Evolutionary conservation across 371 early-diverging fungal genomes (phyloP).

Genomic region (Mucor indicus): DNA sequence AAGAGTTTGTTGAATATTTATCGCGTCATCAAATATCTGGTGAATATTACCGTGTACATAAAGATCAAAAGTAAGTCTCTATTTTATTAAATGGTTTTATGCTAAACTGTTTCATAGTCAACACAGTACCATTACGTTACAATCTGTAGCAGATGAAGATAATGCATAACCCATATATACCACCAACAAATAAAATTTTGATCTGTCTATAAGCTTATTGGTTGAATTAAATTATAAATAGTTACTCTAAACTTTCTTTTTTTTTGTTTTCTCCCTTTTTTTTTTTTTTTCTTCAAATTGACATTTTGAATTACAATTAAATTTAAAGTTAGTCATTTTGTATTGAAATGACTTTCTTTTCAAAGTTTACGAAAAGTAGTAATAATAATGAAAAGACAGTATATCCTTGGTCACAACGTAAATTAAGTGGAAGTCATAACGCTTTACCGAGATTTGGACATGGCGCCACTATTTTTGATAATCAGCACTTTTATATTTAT

Average conservation of each 20-base stretch:
- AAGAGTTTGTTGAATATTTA: slow-evolving; percentile 90
- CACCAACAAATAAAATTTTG: no score
- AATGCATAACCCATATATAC: no score
- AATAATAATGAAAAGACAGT: slow-evolving; percentile 14
- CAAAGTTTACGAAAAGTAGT: slow-evolving; percentile 24
- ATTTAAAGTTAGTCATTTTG: no score
- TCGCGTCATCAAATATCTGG: slow-evolving; percentile 79
- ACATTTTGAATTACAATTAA: no score
- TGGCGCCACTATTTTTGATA: slow-evolving; percentile 40
- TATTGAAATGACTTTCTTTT: slow-evolving; percentile 18
- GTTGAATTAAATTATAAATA: no score
- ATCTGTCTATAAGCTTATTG: no score
- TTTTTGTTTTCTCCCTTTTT: neutral
- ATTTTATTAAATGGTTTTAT: neutral
- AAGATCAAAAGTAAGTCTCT: slow-evolving; percentile 59
- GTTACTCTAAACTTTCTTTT: neutral
- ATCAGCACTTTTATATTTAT: slow-evolving; percentile 43
- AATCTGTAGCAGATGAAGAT: neutral
- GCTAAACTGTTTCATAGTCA: no score
- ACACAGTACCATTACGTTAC: slow-evolving; percentile 6
- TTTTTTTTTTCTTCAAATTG: neutral
- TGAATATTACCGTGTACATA: slow-evolving; percentile 79
- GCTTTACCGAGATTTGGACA: slow-evolving; percentile 51
- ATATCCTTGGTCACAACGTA: slow-evolving; percentile 33
- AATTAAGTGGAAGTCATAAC: slow-evolving; percentile 15